Conservation (phyloP, 176 grass and related monocot genomes). For the Zea mays region Zm-B73-REFERENCE-NAM-5.0 NC_050100.1:193978501-193979000, state of each 20-base stretch:
- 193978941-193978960: too few relatives aligned
- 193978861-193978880: background rate
- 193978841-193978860: background rate
- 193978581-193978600: background rate
- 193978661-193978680: background rate
- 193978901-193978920: background rate
- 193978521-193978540: too few relatives aligned
- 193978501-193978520: too few relatives aligned
- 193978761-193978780: background rate
- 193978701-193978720: conserved; percentile 3
- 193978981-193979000: background rate
- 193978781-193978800: background rate
- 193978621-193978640: background rate
- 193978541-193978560: too few relatives aligned
- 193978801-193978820: background rate
- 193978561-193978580: too few relatives aligned
- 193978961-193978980: background rate
- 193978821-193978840: conserved; percentile 1
- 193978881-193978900: background rate
- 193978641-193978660: background rate
- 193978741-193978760: background rate
- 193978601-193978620: background rate
- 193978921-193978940: background rate
- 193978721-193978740: background rate
- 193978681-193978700: background rate